Conservation (phyloP, 345 rosid species). For the Combretum micranthum region DNA sequence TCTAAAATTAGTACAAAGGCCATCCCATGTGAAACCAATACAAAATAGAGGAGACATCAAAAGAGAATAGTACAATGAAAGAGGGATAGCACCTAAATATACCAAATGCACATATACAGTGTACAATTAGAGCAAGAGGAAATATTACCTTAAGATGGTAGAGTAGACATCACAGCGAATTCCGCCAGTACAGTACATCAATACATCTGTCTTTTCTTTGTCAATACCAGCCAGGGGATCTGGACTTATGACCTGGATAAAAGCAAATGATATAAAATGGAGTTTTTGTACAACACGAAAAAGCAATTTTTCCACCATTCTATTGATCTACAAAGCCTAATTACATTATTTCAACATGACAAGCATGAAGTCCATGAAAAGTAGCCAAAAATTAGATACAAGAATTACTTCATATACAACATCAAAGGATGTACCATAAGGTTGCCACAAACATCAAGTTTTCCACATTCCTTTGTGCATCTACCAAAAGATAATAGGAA, state of each 20-base stretch:
- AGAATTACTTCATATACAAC: background rate
- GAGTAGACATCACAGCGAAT: slow-evolving; percentile 97
- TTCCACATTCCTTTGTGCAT: too few species aligned
- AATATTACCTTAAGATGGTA: slow-evolving; percentile 64
- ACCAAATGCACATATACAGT: too few species aligned
- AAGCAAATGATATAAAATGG: background rate
- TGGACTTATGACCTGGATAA: slow-evolving; percentile 41
- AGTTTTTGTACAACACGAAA: background rate
- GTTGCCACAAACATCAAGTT: too few species aligned
- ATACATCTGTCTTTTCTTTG: slow-evolving; percentile 59
- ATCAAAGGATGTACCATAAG: too few species aligned
- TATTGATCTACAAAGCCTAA: background rate
- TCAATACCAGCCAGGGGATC: slow-evolving; percentile 72
- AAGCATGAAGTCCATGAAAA: background rate
- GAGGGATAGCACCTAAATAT: too few species aligned
- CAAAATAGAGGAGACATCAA: background rate
- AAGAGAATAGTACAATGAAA: background rate
- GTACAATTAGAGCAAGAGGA: background rate
- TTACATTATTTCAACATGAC: background rate
- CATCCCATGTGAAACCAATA: too few species aligned
- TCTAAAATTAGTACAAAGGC: too few species aligned
- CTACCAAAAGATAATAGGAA: too few species aligned
- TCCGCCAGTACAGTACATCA: slow-evolving; percentile 97
- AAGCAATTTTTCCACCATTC: background rate
- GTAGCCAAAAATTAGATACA: background rate